Percentiles rank a stretch among this genome's conserved stretches.
These are phyloP conservation scores for Pleurotus citrinopileatus DNA, from an alignment of 768 basidiomycete species.

Conservation along the genomic window DNA sequence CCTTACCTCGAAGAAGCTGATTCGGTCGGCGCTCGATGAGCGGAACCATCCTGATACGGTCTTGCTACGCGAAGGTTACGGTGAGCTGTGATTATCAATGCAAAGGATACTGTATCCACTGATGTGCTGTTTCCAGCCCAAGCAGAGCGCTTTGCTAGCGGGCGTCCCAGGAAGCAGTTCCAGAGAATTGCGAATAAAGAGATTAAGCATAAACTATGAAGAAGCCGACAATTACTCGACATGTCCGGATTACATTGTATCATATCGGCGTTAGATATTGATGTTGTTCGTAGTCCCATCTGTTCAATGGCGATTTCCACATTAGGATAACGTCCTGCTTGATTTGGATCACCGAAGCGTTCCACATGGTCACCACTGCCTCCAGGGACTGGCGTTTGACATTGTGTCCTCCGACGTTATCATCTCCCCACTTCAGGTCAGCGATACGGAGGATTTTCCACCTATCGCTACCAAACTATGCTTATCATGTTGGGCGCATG, in stretches of 20 bases:
- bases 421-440: no score
- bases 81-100: constrained; percentile 24
- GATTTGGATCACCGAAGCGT: not conserved
- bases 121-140: constrained; percentile 38
- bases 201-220: constrained; percentile 32
- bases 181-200: constrained; percentile 56
- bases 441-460: no score
- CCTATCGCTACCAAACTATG: no score
- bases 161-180: constrained; percentile 54
- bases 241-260: no score
- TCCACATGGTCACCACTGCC: no score
- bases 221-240: not conserved
- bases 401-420: no score
- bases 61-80: constrained; percentile 67
- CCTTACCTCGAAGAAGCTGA: constrained; percentile 48
- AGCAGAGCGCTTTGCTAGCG: constrained; percentile 61
- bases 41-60: constrained; percentile 63
- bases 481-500: no score
- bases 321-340: not conserved
- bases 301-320: no score
- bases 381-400: no score
- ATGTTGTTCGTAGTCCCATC: no score
- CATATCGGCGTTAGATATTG: no score
- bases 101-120: not conserved
- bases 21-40: constrained; percentile 54